Percentiles rank a stretch among this genome's conserved stretches.
These are phyloP conservation scores for Calocybe indica DNA, from an alignment of 768 basidiomycete species.

Conservation along the genomic window DNA sequence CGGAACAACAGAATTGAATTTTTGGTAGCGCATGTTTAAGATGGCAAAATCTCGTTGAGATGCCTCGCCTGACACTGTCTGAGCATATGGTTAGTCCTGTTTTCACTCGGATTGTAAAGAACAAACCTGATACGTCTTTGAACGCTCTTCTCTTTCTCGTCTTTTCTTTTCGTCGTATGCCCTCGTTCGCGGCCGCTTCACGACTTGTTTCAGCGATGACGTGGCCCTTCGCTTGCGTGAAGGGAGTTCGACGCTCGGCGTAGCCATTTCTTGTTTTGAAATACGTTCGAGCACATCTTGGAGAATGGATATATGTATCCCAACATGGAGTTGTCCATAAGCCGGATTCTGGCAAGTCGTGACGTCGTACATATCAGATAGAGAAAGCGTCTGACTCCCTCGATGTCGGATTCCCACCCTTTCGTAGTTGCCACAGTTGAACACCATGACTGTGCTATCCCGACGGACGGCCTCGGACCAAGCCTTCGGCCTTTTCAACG, in stretches of 20 bases:
- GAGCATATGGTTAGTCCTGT: not conserved
- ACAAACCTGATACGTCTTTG: not conserved
- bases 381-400: slow-evolving; percentile 5
- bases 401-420: slow-evolving; percentile 7
- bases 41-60: not conserved
- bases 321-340: slow-evolving; percentile 5
- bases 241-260: not conserved
- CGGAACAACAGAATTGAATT: not conserved
- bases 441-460: slow-evolving; percentile 4
- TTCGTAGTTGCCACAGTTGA: slow-evolving; percentile 5
- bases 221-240: not conserved
- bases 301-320: slow-evolving; percentile 5
- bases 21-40: not conserved
- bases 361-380: slow-evolving; percentile 6
- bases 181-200: not conserved
- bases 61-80: not conserved
- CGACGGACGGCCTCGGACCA: not conserved
- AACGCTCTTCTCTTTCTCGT: not conserved
- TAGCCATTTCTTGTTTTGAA: not conserved
- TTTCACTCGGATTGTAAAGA: not conserved
- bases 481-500: not conserved
- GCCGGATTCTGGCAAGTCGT: slow-evolving; percentile 1
- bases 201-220: not conserved
- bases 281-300: slow-evolving; percentile 6
- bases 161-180: not conserved